Evolutionary conservation across 129 eudicot species (phyloP), one percentile per base, ranked within the genome.

Genomic region (Oenanthe sinensis): DNA sequence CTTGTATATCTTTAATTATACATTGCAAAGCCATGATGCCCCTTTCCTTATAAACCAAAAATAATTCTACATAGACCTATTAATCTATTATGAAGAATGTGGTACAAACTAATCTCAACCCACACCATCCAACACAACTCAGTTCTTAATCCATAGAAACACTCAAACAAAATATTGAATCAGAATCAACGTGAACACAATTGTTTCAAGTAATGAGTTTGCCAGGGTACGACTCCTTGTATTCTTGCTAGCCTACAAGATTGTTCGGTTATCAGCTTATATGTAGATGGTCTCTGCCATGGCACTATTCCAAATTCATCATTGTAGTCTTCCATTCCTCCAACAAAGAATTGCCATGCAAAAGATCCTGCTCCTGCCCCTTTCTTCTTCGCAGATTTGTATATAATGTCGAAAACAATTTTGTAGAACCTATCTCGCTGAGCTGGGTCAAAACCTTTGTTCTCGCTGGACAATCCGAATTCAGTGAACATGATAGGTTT

Each of bases 291-390:
- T 54, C 96, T 86, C 74, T 91, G 82, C 97, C 98, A 88, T 24
- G 98, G 98, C 15, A 95, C 87, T 0, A 95, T 78, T 48, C 92
- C 96, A 20, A 88, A 95, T 73, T 91, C 97, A 62, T 95, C 98
- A 49, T 91, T 87, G 69, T 76, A 90, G 40, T 90, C 91, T 30
- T 91, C 96, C 97, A 95, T 91, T 77, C 96, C 97, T 76, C 83
- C 96, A 4, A 91, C 98, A 24, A 95, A 86, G 81, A 91, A 91
- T 82, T 91, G 98, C 98, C 98, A 95, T 6, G 92, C 89, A 74
- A 95, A 87, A 26, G 97, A 87, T 83, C 97, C 97, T 2, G 87
- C 97, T 9, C 98, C 98, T 0, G 97, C 79, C 54, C 85, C 83
- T 62, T 89, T 87, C 48, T 78, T 85, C 82, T 87, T 83, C 8